These are phyloP conservation scores for Hypsizygus marmoreus DNA, from an alignment of 768 basidiomycete species.

Conservation along the genomic window DNA sequence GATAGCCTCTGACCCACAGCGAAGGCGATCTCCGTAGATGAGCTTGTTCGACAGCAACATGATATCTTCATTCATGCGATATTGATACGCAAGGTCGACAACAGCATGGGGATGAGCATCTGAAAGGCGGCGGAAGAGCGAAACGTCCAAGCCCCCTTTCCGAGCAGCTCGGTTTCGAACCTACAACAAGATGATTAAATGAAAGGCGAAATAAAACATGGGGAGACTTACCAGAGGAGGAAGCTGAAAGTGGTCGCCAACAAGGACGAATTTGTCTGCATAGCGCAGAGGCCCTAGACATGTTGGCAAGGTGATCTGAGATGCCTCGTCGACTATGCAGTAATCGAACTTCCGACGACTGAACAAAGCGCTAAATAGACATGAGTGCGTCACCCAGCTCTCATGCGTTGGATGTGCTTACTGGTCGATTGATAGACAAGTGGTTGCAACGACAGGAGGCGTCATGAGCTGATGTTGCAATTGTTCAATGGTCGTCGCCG, in stretches of 20 bases:
- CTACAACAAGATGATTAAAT: conserved; percentile 37
- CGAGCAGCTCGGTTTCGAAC: conserved; percentile 81
- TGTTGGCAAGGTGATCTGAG: conserved; percentile 94
- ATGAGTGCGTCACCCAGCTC: not conserved
- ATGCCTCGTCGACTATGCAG: conserved; percentile 98
- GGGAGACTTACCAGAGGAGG: conserved; percentile 76
- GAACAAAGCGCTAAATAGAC: conserved; percentile 70
- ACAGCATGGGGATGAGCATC: conserved; percentile 86
- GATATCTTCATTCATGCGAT: conserved; percentile 96
- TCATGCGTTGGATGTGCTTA: conserved; percentile 39
- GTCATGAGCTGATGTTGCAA: conserved; percentile 81
- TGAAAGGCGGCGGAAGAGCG: conserved; percentile 86
- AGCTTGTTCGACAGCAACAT: conserved; percentile 89
- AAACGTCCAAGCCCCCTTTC: conserved; percentile 84
- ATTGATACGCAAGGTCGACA: conserved; percentile 84
- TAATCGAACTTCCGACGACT: conserved; percentile 86
- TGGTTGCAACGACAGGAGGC: conserved; percentile 94
- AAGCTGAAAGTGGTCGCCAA: conserved; percentile 97
- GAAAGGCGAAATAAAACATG: not conserved
- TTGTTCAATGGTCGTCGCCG: conserved; percentile 73
- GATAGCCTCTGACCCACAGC: conserved; percentile 76
- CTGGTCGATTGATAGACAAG: conserved; percentile 94
- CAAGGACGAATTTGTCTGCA: conserved; percentile 89
- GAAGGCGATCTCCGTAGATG: conserved; percentile 76
- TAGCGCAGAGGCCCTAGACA: conserved; percentile 92